Evolutionary conservation across 331 rosid species (phyloP), one percentile per base, ranked within the genome.

Genomic region (Erythrophleum ivorense): DNA sequence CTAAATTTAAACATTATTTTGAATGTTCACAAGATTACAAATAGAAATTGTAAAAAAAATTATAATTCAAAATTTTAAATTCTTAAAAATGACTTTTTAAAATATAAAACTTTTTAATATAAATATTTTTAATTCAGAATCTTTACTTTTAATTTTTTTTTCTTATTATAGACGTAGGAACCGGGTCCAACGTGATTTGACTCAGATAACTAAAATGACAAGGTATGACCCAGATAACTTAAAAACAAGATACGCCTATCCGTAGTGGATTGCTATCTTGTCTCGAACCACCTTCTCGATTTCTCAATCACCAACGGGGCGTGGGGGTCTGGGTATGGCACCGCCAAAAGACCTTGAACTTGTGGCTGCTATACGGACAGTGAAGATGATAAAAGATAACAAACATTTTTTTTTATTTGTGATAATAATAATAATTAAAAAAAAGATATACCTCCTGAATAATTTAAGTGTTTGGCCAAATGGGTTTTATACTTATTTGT

Each of bases 141-240:
- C 29, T 24, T 24, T 24, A 1, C 29, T 24, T 24, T 24, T 24
- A 24, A 24, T 24, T 24, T 24, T 24, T 24, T 24, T 24, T 24
- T 24, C 29, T 24, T 24, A 24, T 24, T 40, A 19, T n/a, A 19
- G 9, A 57, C 9, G 0, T 8, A 4, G 11, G 33, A 46, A 75
- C 53, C 64, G 31, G 24, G 64, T 1, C 10, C 60, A 40, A 9
- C 80, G 58, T 72, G 83, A 64, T 12, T 78, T 73, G 80, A 72
- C n/a, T 19, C 58, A 38, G 16, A 29, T 29, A 14, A 54, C 7
- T 8, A 13, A 8, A 0, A 24, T 1, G 1, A 24, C 29, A 24
- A 24, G 29, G 29, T 24, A 24, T 73, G 80, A 72, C n/a, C 33
- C 58, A 38, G 16, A 29, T 29, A 14, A 54, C 7, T 8, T 9